These are phyloP conservation scores for Uncinocarpus reesii DNA, from an alignment of 2,329 filamentous ascomycete genomes.

Conservation along the genomic window DNA sequence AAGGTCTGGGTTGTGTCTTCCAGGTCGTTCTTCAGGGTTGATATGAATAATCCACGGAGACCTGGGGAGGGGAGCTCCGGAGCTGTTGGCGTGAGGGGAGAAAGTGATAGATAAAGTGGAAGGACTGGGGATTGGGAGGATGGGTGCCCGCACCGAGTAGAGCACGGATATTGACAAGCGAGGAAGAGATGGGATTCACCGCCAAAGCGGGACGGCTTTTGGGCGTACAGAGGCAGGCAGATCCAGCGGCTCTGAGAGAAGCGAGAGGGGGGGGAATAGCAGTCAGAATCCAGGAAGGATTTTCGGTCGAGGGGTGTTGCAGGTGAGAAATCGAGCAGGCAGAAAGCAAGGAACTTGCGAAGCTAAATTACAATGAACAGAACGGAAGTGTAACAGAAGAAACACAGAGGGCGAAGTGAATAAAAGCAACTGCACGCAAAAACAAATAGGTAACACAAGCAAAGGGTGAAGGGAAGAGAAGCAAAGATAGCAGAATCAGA, in stretches of 20 bases:
- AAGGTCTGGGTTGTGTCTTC: background rate
- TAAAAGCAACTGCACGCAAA: background rate
- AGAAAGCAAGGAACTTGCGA: conserved; percentile 5
- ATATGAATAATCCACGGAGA: conserved; percentile 4
- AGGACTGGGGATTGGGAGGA: background rate
- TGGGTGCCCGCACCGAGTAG: conserved; percentile 9
- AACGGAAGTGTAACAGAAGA: conserved; percentile 5
- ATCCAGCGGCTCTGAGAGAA: background rate
- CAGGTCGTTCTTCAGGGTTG: background rate
- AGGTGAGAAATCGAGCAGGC: background rate
- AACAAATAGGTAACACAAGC: conserved; percentile 1
- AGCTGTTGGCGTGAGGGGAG: no score
- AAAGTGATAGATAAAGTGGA: background rate
- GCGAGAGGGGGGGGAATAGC: background rate
- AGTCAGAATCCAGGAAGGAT: background rate
- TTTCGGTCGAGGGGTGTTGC: background rate
- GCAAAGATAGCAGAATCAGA: background rate
- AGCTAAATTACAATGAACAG: conserved; percentile 1
- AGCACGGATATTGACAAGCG: background rate
- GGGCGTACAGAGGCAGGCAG: background rate
- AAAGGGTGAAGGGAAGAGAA: background rate
- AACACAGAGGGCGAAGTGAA: background rate
- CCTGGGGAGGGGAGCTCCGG: no score
- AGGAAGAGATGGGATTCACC: background rate
- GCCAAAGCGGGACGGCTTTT: background rate